Evolutionary conservation across 805 yeast genomes (phyloP), one percentile per base, ranked within the genome.

Genomic region (Metschnikowia chrysomelidarum): DNA sequence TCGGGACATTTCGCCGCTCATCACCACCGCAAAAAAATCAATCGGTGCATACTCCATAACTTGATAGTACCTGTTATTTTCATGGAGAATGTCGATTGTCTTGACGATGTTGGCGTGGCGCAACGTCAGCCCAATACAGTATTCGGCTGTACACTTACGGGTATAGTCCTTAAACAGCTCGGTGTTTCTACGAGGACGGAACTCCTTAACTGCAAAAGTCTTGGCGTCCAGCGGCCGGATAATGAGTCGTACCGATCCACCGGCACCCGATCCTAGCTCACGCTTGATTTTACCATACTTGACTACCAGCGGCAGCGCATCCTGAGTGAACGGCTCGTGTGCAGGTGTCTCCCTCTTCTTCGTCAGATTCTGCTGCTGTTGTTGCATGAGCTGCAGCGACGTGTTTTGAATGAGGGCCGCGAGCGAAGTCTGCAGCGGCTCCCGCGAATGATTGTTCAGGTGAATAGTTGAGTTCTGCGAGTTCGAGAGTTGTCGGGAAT

Each of bases 21-120:
- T 85, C 11, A 85, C 94, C 27, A 85, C 87, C 0, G 88, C 87
- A 55, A 85, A 85, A 58, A 85, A 83, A 62, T 85, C 95, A 26
- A 78, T 73, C 6, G 95, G 87, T 50, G 95, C 86, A 58, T 81
- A 91, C 62, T 93, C 98, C 97, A 93, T 88, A 35, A 93, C 87
- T 60, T 91, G 95, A 34, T 64, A 81, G 81, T 45, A 83, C 72
- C 84, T 80, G 47, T 75, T 78, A 50, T 58, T 87, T 76, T 52
- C 82, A 44, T 76, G 77, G 34, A 86, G 79, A 65, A 63, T 86
- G 60, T 85, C 94, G 48, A 84, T 66, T 2, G 93, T 84, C 53
- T 82, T 78, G 49, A 85, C 83, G 44, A 85, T 75, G 57, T 85
- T 84, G 35, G 91, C 87, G 60, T 85, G 93, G 48, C 80, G 83